A percentile compares a stretch with the other conserved stretches of the same genome.
phyloP scores from a whole-genome alignment of 306 rosid genomes.

The Clitoria ternatea region DNA sequence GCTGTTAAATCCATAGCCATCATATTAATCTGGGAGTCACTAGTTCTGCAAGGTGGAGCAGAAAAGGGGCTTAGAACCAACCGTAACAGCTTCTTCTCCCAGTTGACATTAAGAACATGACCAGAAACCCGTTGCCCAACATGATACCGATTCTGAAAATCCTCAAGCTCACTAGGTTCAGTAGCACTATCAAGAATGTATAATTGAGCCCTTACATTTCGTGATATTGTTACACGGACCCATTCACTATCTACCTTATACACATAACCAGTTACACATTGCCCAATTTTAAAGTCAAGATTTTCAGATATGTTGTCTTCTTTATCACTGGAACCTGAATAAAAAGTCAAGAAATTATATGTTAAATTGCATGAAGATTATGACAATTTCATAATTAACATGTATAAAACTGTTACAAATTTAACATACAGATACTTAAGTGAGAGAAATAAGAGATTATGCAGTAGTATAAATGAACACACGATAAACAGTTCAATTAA shows the following conservation, averaged over 20 bases:
- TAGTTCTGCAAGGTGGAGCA: constrained; percentile 20
- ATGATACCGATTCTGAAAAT: constrained; percentile 57
- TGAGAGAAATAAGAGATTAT: not conserved
- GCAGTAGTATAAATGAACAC: constrained; percentile 4
- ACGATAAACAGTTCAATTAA: not conserved
- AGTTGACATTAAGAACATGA: constrained; percentile 49
- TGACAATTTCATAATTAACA: constrained; percentile 3
- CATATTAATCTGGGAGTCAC: constrained; percentile 23
- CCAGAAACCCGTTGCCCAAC: constrained; percentile 68
- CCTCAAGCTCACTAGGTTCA: constrained; percentile 69
- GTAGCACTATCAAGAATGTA: constrained; percentile 73
- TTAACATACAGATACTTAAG: not conserved
- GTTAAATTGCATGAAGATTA: not conserved
- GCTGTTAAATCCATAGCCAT: constrained; percentile 35
- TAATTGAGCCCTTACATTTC: constrained; percentile 63
- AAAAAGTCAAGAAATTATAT: constrained; percentile 22
- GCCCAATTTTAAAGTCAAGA: constrained; percentile 55
- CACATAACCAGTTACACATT: constrained; percentile 64
- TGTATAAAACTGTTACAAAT: not conserved
- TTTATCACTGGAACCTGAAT: constrained; percentile 51
- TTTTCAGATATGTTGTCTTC: constrained; percentile 33
- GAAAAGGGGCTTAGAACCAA: constrained; percentile 42
- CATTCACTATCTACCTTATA: constrained; percentile 77
- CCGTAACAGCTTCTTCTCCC: constrained; percentile 60
- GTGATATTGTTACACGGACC: constrained; percentile 75